Evolutionary conservation across 148 eudicot species (phyloP).

Genomic region (Rhododendron kiyosumense): DNA sequence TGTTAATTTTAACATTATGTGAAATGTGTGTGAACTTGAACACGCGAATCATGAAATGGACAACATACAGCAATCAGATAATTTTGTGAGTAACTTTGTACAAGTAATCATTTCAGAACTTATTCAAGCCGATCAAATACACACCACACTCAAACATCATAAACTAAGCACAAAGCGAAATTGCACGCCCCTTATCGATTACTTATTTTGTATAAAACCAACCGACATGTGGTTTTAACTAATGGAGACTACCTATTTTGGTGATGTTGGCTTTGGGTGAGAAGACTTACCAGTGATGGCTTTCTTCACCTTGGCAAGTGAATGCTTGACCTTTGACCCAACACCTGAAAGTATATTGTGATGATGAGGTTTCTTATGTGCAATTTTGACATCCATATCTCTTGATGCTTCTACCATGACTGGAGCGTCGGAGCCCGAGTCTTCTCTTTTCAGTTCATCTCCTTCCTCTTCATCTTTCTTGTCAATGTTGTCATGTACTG

Average conservation of each 20-base stretch:
- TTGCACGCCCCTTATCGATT: slow-evolving; percentile 1
- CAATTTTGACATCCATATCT: slow-evolving; percentile 24
- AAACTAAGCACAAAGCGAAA: background rate
- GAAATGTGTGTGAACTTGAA: background rate
- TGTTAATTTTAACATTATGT: background rate
- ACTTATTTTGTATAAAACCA: background rate
- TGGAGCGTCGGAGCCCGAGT: background rate
- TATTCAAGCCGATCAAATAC: background rate
- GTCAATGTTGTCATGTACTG: slow-evolving; percentile 15
- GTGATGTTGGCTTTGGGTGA: slow-evolving; percentile 45
- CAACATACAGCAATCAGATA: background rate
- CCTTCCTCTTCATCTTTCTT: slow-evolving; percentile 28
- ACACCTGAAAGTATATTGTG: slow-evolving; percentile 56
- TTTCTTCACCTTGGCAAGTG: slow-evolving; percentile 71
- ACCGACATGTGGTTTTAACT: background rate
- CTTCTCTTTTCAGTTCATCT: slow-evolving; percentile 40
- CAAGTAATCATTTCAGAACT: background rate
- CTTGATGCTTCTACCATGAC: slow-evolving; percentile 1
- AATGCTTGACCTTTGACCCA: slow-evolving; percentile 72
- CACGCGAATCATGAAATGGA: background rate
- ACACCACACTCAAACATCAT: background rate
- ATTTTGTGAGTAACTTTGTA: background rate
- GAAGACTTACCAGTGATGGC: slow-evolving; percentile 63
- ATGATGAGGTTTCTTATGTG: slow-evolving; percentile 50
- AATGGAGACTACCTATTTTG: slow-evolving; percentile 14